Conservation (phyloP, 164 flowering plant genomes). For the Nymphaea colorata region DNA sequence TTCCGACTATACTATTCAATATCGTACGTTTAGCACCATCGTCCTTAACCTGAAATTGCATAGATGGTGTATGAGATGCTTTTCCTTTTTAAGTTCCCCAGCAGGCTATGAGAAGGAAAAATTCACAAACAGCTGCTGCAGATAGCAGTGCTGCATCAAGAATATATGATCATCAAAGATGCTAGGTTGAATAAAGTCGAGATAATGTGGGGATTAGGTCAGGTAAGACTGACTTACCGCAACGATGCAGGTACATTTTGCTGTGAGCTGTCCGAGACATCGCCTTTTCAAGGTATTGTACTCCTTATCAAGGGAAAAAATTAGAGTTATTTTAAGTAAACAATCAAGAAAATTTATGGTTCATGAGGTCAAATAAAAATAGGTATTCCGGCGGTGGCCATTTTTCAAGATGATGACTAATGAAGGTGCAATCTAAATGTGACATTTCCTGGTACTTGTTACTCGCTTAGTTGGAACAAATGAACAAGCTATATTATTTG, state of each 20-base stretch:
- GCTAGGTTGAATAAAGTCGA: neutral
- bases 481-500: too few relatives aligned
- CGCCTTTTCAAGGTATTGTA: conserved; percentile 54
- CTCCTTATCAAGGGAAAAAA: conserved; percentile 26
- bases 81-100: too few relatives aligned
- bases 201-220: neutral
- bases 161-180: neutral
- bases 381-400: too few relatives aligned
- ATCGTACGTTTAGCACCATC: conserved; percentile 30
- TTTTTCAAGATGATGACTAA: too few relatives aligned
- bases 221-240: conserved; percentile 26
- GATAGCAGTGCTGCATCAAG: neutral
- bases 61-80: neutral
- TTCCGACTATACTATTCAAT: conserved; percentile 65
- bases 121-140: neutral
- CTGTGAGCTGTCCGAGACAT: conserved; percentile 25
- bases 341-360: too few relatives aligned
- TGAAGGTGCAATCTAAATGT: too few relatives aligned
- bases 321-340: too few relatives aligned
- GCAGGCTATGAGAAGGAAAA: too few relatives aligned
- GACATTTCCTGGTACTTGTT: too few relatives aligned
- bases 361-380: too few relatives aligned
- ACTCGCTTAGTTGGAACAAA: too few relatives aligned
- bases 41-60: conserved; percentile 40
- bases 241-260: conserved; percentile 51